Conservation (phyloP, 1,139 yeast genomes). For the Debaryomyces fabryi region DNA sequence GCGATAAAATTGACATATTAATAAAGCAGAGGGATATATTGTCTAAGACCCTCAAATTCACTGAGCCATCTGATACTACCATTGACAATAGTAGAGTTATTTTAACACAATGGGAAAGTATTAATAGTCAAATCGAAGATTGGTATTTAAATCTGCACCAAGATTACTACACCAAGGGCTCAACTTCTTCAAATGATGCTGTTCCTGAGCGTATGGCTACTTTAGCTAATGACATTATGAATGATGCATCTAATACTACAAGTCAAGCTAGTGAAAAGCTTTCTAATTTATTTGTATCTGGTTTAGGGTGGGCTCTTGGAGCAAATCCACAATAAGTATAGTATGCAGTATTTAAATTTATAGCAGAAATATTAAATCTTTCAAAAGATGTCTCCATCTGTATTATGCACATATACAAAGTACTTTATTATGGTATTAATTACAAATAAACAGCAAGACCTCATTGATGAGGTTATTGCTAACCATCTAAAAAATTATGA, state of each 20-base stretch:
- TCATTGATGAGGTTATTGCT: constrained; percentile 36
- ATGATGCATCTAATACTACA: constrained; percentile 37
- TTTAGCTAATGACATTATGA: constrained; percentile 33
- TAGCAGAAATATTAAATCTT: not conserved
- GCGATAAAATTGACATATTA: constrained; percentile 25
- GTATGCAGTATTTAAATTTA: constrained; percentile 2
- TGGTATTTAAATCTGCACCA: constrained; percentile 17
- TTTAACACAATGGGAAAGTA: constrained; percentile 39
- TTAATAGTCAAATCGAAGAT: constrained; percentile 32
- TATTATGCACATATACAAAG: not conserved
- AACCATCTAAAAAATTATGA: constrained; percentile 40
- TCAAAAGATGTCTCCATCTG: not conserved
- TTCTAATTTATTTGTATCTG: constrained; percentile 55
- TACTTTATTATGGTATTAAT: constrained; percentile 26
- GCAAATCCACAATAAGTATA: constrained; percentile 34
- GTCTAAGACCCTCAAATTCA: constrained; percentile 42
- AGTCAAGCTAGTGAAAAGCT: constrained; percentile 51
- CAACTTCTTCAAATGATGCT: not conserved
- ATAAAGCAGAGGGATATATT: constrained; percentile 52
- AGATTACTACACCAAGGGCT: not conserved
- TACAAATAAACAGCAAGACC: constrained; percentile 34
- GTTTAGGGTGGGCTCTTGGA: constrained; percentile 71
- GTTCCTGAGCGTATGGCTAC: constrained; percentile 18
- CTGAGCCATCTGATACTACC: constrained; percentile 20
- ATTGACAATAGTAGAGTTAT: constrained; percentile 35